These are phyloP conservation scores for Saccharomyces hybrid DNA, from an alignment of 1,139 yeast genomes.

Conservation along the genomic window DNA sequence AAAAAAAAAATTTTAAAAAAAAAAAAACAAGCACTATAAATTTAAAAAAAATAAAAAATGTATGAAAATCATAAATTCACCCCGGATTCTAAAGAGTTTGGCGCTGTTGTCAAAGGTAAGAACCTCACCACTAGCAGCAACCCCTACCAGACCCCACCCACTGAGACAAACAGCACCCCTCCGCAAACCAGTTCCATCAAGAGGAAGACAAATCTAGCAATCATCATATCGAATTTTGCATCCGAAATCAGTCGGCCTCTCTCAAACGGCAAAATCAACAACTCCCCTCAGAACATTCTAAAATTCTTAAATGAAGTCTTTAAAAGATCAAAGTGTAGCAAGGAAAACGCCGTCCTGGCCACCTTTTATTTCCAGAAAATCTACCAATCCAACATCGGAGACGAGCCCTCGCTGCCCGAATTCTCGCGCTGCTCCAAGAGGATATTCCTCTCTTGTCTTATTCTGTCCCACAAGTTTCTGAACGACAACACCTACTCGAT, in stretches of 20 bases:
- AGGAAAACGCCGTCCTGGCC: slow-evolving; percentile 20
- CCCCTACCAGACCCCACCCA: slow-evolving; percentile 23
- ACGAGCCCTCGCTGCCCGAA: slow-evolving; percentile 15
- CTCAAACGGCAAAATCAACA: slow-evolving; percentile 3
- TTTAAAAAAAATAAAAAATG: not conserved
- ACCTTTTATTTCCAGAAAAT: slow-evolving; percentile 21
- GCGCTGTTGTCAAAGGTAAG: not conserved
- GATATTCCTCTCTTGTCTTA: slow-evolving; percentile 24
- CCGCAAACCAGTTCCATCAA: not conserved
- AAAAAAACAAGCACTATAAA: not conserved
- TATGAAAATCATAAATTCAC: not conserved
- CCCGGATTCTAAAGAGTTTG: not conserved
- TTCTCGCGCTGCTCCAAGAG: slow-evolving; percentile 28
- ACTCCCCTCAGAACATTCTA: slow-evolving; percentile 9
- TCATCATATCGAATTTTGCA: not conserved
- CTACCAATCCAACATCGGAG: slow-evolving; percentile 7
- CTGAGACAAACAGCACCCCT: slow-evolving; percentile 6
- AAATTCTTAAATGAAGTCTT: slow-evolving; percentile 23
- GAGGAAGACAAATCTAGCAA: not conserved
- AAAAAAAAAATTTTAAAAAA: too few species aligned
- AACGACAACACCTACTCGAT: slow-evolving; percentile 28
- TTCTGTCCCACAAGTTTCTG: slow-evolving; percentile 28
- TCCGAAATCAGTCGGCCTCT: not conserved
- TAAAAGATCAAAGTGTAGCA: slow-evolving; percentile 26
- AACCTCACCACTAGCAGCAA: slow-evolving; percentile 1